A percentile compares a stretch with the other conserved stretches of the same genome.
Evolutionary conservation across 176 grass and related monocot genomes (phyloP).

Genomic region (Leersia perrieri): DNA sequence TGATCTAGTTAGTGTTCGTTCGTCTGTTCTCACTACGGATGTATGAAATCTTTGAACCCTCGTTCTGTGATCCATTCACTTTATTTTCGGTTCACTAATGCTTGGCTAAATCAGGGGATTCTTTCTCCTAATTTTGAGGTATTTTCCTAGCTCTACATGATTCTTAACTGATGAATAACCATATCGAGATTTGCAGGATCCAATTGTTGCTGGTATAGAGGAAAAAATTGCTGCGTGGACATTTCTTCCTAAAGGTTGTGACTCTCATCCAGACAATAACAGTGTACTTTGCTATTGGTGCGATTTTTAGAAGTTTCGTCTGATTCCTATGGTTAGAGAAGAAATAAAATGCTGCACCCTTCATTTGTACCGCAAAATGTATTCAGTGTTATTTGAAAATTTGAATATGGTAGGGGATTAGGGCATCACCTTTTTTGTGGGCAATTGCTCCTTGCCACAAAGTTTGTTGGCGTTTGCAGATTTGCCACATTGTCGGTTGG

Average conservation of each 20-base stretch:
- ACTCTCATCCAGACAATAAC: constrained; percentile 17
- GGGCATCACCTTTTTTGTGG: too few species aligned
- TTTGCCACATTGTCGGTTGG: too few species aligned
- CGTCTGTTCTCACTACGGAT: too few species aligned
- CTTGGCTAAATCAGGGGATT: background rate
- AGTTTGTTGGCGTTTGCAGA: too few species aligned
- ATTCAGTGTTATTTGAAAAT: too few species aligned
- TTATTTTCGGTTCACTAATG: background rate
- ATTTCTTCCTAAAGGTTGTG: constrained; percentile 94
- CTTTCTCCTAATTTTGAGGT: background rate
- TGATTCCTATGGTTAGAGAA: too few species aligned
- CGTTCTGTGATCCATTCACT: background rate
- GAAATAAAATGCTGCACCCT: too few species aligned
- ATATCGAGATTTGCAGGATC: constrained; percentile 59
- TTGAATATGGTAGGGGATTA: too few species aligned
- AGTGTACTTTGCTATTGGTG: background rate
- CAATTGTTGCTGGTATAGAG: constrained; percentile 83
- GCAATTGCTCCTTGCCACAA: too few species aligned
- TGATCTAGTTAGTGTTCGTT: too few species aligned
- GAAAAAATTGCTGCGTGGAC: constrained; percentile 97
- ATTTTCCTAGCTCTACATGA: background rate
- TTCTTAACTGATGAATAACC: constrained; percentile 27
- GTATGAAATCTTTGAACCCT: background rate
- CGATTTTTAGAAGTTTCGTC: background rate
- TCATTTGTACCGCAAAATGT: too few species aligned